Conservation (phyloP, 106 monocot genomes). For the Vanilla planifolia region DNA sequence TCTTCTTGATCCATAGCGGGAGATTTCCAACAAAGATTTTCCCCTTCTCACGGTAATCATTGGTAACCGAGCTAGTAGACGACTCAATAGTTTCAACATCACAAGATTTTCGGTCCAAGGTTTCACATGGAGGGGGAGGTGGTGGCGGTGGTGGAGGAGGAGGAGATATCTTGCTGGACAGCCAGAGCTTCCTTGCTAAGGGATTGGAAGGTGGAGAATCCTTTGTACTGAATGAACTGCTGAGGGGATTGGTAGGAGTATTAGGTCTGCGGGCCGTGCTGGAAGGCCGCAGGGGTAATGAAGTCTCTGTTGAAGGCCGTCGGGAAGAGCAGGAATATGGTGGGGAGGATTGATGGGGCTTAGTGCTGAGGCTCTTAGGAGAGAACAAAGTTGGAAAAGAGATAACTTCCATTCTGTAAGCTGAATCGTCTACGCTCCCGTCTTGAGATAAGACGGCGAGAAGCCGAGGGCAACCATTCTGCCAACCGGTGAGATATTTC, state of each 20-base stretch:
- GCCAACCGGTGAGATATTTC: no score
- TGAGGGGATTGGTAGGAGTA: neutral
- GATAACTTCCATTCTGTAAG: conserved; percentile 47
- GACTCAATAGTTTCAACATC: neutral
- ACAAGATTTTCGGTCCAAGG: neutral
- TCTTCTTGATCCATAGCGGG: conserved; percentile 89
- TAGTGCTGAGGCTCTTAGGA: conserved; percentile 6
- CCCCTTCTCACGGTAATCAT: conserved; percentile 48
- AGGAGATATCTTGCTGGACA: conserved; percentile 64
- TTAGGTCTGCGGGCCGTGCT: conserved; percentile 1
- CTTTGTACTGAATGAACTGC: neutral
- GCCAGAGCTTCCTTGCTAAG: conserved; percentile 69
- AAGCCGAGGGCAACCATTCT: no score
- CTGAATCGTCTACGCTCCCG: no score
- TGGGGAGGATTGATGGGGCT: conserved; percentile 11
- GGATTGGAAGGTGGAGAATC: conserved; percentile 29
- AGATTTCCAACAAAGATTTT: conserved; percentile 90
- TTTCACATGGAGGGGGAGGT: neutral
- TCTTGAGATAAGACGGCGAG: no score
- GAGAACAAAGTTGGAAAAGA: conserved; percentile 29
- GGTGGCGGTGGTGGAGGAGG: conserved; percentile 44
- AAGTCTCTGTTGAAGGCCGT: conserved; percentile 12
- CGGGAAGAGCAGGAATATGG: conserved; percentile 16
- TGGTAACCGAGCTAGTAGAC: neutral
- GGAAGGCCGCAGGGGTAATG: neutral